Evolutionary conservation across 371 early-diverging fungal genomes (phyloP), one percentile per base, ranked within the genome.

Genomic region (Phascolomyces articulosus): DNA sequence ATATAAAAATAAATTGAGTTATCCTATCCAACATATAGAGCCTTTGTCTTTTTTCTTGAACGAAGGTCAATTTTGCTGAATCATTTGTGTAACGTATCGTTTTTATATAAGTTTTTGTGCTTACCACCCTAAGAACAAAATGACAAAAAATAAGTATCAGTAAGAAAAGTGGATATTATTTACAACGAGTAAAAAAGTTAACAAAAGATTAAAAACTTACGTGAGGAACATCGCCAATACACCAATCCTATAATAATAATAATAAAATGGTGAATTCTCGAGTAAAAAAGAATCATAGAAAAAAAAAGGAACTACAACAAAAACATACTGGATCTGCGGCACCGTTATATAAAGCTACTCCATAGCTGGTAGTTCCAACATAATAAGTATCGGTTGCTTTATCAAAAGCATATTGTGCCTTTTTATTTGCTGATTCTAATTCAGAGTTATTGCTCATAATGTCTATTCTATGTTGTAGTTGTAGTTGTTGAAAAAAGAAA

Each of bases 181-280:
- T 26, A 23, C 41, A 44, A 0, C 11, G 6, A 44, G 16, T 8
- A 21, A 27, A 16, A 38, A 41, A 24, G n/a, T 23, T 28, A 23
- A 27, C 11, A 41, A 27, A n/a, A n/a, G n/a, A n/a, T n/a, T n/a
- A n/a, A n/a, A n/a, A 41, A 63, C 67, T 75, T 79, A 77, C 80
- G 55, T 77, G 67, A 29, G 80, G 77, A 3, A 74, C 77, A 29
- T 68, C 67, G 23, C 80, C 80, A 44, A 76, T 69, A 38, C 69
- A 68, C 74, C 74, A 79, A 47, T 64, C 44, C 70, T 74, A 24
- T 7, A 44, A 4, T 18, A 1, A 4, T 44, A 44, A n/a, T 8
- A 16, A n/a, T 18, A 44, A n/a, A n/a, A n/a, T n/a, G n/a, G n/a
- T n/a, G n/a, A n/a, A n/a, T n/a, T n/a, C 6, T 23, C 23, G 24